Evolutionary conservation across 345 rosid genomes (phyloP).

Genomic region (Eucalyptus camaldulensis): DNA sequence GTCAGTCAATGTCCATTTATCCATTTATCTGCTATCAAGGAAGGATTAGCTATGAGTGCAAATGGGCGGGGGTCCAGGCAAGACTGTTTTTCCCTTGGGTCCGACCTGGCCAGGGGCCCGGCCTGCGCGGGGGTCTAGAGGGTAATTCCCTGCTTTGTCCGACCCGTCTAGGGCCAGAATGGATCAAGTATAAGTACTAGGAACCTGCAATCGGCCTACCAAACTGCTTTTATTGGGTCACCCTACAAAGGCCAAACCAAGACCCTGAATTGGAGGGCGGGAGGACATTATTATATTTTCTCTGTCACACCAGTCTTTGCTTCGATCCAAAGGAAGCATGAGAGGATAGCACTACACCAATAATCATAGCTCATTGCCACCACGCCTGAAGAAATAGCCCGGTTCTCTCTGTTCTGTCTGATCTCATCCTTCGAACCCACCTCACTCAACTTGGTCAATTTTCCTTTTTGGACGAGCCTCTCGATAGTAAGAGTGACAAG

Average conservation of each 20-base stretch:
- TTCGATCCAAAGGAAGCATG: neutral
- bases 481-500: neutral
- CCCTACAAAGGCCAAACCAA: neutral
- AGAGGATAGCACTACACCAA: neutral
- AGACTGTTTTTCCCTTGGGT: neutral
- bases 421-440: neutral
- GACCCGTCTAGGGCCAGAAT: neutral
- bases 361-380: neutral
- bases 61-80: neutral
- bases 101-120: neutral
- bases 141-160: neutral
- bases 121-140: neutral
- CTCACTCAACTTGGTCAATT: neutral
- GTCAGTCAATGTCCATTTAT: neutral
- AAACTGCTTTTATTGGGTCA: neutral
- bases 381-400: neutral
- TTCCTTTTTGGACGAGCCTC: neutral
- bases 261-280: neutral
- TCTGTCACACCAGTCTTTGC: neutral
- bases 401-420: neutral
- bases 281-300: neutral
- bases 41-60: neutral
- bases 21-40: neutral
- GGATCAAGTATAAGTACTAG: neutral
- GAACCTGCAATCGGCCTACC: neutral